Evolutionary conservation across 2,329 filamentous ascomycete species (phyloP).

Genomic region (Ceratocystis papillata): DNA sequence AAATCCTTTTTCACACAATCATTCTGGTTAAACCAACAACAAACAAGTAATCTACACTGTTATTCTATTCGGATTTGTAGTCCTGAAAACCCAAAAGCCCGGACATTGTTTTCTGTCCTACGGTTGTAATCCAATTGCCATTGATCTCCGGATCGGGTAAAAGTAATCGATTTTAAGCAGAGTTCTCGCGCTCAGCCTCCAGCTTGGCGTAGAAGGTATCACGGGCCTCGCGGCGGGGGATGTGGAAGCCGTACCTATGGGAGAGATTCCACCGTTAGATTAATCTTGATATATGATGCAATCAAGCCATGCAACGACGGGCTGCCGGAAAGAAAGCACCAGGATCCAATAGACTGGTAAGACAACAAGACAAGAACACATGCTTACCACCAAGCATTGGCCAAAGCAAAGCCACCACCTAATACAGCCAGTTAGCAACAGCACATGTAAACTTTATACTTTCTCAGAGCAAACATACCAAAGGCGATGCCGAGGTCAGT

Average conservation of each 20-base stretch:
- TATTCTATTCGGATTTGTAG: slow-evolving; percentile 8
- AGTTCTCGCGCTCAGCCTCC: slow-evolving; percentile 43
- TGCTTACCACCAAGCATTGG: slow-evolving; percentile 48
- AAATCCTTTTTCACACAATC: neutral
- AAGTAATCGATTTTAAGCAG: slow-evolving; percentile 25
- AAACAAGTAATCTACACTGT: slow-evolving; percentile 1
- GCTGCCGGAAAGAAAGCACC: too few species aligned
- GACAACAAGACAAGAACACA: neutral
- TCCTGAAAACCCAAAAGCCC: neutral
- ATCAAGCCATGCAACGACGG: neutral
- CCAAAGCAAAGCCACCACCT: slow-evolving; percentile 47
- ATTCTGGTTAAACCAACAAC: neutral
- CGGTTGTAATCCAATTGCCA: neutral
- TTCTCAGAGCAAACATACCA: slow-evolving; percentile 35
- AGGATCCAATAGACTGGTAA: neutral
- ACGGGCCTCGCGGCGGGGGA: slow-evolving; percentile 48
- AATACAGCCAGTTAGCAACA: slow-evolving; percentile 17
- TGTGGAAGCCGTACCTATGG: slow-evolving; percentile 51
- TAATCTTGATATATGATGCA: neutral
- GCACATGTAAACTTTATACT: neutral
- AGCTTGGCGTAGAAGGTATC: slow-evolving; percentile 50
- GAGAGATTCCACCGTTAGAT: slow-evolving; percentile 10
- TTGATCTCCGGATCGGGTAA: neutral
- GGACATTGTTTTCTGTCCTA: neutral
- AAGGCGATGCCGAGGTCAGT: slow-evolving; percentile 46